Percentiles rank a stretch among this genome's conserved stretches.
phyloP scores from a whole-genome alignment of 306 rosid genomes.

The Boehmeria nivea region DNA sequence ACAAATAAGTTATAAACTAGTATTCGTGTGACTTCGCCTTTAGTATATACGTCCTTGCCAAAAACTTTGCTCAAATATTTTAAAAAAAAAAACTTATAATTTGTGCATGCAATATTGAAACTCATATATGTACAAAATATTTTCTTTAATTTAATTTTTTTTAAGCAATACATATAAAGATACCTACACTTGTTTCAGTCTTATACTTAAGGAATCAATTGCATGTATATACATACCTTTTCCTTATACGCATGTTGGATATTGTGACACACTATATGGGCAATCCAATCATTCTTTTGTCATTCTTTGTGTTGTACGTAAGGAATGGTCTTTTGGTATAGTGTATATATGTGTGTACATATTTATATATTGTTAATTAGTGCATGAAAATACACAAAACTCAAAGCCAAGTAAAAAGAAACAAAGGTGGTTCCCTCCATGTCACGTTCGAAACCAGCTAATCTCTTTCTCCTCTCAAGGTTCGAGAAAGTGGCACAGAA shows the following conservation, averaged over 20 bases:
- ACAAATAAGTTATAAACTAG: not conserved
- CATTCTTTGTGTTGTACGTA: constrained; percentile 48
- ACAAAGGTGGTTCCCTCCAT: constrained; percentile 55
- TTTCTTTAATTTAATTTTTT: too few species aligned
- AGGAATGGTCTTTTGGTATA: constrained; percentile 54
- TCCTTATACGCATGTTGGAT: not conserved
- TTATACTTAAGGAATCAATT: constrained; percentile 2
- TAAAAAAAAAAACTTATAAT: too few species aligned
- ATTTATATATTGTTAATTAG: not conserved
- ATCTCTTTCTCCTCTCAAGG: constrained; percentile 29
- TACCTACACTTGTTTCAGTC: not conserved
- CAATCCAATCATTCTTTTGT: constrained; percentile 33
- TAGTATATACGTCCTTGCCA: not conserved
- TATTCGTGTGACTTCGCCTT: not conserved
- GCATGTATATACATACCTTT: not conserved
- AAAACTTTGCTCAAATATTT: too few species aligned
- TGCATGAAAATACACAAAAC: constrained; percentile 75
- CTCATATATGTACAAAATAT: too few species aligned
- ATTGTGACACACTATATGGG: constrained; percentile 19
- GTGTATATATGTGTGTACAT: constrained; percentile 12
- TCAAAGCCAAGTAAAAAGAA: constrained; percentile 60
- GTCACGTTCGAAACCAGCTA: constrained; percentile 63
- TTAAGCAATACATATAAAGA: not conserved
- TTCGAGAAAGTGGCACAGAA: constrained; percentile 58
- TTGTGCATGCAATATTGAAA: too few species aligned